Evolutionary conservation across 768 basidiomycete genomes (phyloP).

Genomic region (Lactarius hengduanensis): DNA sequence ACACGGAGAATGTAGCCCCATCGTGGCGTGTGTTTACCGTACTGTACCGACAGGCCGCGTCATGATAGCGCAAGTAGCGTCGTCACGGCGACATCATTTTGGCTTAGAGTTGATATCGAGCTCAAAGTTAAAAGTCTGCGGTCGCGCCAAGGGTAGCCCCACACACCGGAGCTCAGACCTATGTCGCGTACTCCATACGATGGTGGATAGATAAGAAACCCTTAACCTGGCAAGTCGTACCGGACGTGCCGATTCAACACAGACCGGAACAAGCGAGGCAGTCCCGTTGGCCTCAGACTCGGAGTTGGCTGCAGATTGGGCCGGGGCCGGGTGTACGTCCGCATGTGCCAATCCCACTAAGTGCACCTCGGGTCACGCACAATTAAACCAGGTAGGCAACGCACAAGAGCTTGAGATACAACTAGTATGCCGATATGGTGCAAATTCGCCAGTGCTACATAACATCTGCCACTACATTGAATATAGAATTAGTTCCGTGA

Average conservation of each 20-base stretch:
- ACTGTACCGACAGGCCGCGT: not conserved
- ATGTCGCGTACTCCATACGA: not conserved
- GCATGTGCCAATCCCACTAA: not conserved
- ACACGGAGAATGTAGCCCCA: not conserved
- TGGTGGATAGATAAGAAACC: not conserved
- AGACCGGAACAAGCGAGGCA: not conserved
- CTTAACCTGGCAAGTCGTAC: no score
- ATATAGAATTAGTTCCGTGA: constrained; percentile 13
- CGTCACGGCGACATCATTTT: not conserved
- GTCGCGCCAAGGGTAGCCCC: not conserved
- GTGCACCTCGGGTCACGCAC: not conserved
- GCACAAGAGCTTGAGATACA: not conserved
- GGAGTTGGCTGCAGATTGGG: not conserved
- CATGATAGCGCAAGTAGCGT: not conserved
- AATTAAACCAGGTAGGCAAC: not conserved
- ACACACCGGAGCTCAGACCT: not conserved
- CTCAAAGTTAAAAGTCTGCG: not conserved
- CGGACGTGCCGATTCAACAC: no score
- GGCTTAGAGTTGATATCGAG: not conserved
- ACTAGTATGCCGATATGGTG: constrained; percentile 3
- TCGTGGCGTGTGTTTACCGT: not conserved
- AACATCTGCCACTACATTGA: constrained; percentile 13
- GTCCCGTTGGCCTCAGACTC: not conserved
- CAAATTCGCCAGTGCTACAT: constrained; percentile 42
- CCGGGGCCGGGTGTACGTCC: not conserved